Evolutionary conservation across 768 basidiomycete species (phyloP), one percentile per base, ranked within the genome.

Genomic region (Cystobasidium onofrii): DNA sequence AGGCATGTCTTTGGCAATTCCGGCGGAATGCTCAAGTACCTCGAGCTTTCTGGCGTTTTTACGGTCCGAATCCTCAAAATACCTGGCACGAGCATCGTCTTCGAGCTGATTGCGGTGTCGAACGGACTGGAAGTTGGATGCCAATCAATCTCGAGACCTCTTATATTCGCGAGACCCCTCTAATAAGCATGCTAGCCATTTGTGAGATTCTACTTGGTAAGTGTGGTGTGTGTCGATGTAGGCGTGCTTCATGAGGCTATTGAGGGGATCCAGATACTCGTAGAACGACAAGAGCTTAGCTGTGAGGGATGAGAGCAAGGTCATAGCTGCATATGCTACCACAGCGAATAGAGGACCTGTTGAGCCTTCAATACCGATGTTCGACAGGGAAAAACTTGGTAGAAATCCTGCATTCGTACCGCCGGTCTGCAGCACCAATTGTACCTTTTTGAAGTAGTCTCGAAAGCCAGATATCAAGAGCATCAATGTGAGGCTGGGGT

Each of bases 201-300:
- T 36, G 39, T 71, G 55, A 9, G 69, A 71, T n/a, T 55, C 69
- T 34, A 55, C 69, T 25, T 39, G n/a, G 12, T 3, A 6, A 39
- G 25, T 25, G 55, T 71, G 69, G 6, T 17, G 52, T 12, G 31
- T 9, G 31, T 71, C 69, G 23, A 71, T 71, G 54, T 60, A 71
- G 20, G 69, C 69, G 10, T n/a, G n/a, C 23, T 39, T 71, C 12
- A 36, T 23, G 2, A 71, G 34, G 25, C 43, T 55, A 36, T 60
- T 60, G 9, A 71, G 25, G 3, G 55, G 69, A 25, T 71, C 54
- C n/a, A 71, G n/a, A 25, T 71, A 55, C 15, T 10, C 10, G 52
- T 39, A 71, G 23, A 57, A 17, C 23, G 6, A n/a, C 34, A 13
- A 27, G n/a, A 54, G 20, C 65, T 67, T 67, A 17, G 23, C 10